A percentile compares a stretch with the other conserved stretches of the same genome.
Evolutionary conservation across 2,329 filamentous ascomycete genomes (phyloP).

Genomic region (Parafenestella ontariensis): DNA sequence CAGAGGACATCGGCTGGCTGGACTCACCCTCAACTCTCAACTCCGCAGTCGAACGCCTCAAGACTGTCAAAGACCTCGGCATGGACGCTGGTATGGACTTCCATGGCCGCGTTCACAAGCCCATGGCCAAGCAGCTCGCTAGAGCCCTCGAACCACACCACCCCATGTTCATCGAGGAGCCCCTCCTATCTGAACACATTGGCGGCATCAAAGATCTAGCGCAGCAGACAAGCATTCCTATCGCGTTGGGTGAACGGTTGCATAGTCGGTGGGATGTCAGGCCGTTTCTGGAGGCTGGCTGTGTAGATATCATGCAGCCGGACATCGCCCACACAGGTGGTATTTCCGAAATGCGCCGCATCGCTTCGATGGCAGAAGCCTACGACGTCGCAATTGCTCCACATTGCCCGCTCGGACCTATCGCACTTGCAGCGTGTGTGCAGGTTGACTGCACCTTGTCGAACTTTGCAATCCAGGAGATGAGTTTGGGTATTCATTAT

Average conservation of each 20-base stretch:
- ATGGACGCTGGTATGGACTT: slow-evolving; percentile 80
- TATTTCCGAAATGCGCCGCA: slow-evolving; percentile 73
- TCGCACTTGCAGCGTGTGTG: slow-evolving; percentile 74
- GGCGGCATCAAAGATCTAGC: slow-evolving; percentile 70
- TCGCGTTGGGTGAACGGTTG: slow-evolving; percentile 75
- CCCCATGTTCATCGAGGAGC: slow-evolving; percentile 80
- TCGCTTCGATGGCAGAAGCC: slow-evolving; percentile 74
- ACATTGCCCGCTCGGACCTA: slow-evolving; percentile 75
- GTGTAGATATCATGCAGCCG: slow-evolving; percentile 75
- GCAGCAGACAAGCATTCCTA: slow-evolving; percentile 65
- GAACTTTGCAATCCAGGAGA: slow-evolving; percentile 77
- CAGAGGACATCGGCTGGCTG: slow-evolving; percentile 77
- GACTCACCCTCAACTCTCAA: slow-evolving; percentile 72
- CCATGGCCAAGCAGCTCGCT: slow-evolving; percentile 82
- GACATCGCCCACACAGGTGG: slow-evolving; percentile 76
- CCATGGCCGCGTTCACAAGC: slow-evolving; percentile 77
- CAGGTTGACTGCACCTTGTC: slow-evolving; percentile 67
- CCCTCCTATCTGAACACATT: slow-evolving; percentile 72
- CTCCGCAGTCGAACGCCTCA: slow-evolving; percentile 70
- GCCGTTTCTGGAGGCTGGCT: slow-evolving; percentile 71
- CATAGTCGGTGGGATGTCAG: slow-evolving; percentile 77
- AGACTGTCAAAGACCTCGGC: slow-evolving; percentile 71
- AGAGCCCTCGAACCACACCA: slow-evolving; percentile 70
- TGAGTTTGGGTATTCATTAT: slow-evolving; percentile 82
- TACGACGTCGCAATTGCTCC: slow-evolving; percentile 78